Evolutionary conservation across 1,284 basidiomycete species (phyloP).

Genomic region (Schizophyllum commune): DNA sequence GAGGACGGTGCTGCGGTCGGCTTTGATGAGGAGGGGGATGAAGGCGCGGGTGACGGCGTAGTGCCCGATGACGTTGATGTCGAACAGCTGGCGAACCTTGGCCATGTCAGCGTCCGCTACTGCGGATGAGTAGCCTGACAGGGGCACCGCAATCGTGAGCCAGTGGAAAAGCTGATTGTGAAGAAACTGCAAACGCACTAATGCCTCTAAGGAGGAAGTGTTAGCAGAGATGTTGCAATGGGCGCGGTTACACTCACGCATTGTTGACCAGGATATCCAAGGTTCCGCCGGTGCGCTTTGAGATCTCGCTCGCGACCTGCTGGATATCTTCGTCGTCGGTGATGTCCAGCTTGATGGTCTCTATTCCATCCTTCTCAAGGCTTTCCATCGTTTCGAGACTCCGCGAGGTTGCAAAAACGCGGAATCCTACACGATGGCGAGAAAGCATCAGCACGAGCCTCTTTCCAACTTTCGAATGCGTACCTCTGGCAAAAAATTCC

Average conservation of each 20-base stretch:
- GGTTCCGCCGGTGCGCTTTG: slow-evolving; percentile 15
- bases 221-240: too few species aligned
- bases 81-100: slow-evolving; percentile 14
- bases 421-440: slow-evolving; percentile 12
- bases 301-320: slow-evolving; percentile 10
- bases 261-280: slow-evolving; percentile 24
- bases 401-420: slow-evolving; percentile 23
- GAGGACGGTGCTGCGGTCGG: not conserved
- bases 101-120: slow-evolving; percentile 14
- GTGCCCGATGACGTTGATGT: slow-evolving; percentile 17
- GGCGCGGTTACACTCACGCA: too few species aligned
- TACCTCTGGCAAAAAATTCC: not conserved
- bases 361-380: slow-evolving; percentile 15
- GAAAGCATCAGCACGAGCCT: not conserved
- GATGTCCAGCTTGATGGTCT: slow-evolving; percentile 21
- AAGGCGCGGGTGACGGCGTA: not conserved
- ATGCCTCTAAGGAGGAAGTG: not conserved
- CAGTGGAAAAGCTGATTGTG: not conserved
- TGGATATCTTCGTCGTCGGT: slow-evolving; percentile 14
- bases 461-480: not conserved
- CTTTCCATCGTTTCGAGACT: slow-evolving; percentile 15
- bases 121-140: slow-evolving; percentile 10
- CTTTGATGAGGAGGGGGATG: not conserved
- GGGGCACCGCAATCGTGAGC: too few species aligned
- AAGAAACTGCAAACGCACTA: not conserved